phyloP scores from a whole-genome alignment of 108 stramenopile species.

The Fragilariopsis cylindrus region DNA sequence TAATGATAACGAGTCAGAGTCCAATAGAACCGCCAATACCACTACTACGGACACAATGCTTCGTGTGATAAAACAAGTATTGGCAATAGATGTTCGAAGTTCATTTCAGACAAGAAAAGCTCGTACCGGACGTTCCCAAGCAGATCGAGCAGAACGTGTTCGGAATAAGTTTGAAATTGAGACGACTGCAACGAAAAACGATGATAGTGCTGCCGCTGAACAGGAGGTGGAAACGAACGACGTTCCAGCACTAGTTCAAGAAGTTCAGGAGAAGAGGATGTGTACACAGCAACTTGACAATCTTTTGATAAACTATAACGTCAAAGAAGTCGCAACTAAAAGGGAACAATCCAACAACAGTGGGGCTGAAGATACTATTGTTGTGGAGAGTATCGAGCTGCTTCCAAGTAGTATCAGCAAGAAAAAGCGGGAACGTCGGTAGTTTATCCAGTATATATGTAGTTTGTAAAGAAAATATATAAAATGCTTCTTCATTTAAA shows the following conservation, averaged over 20 bases:
- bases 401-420: neutral
- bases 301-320: constrained; percentile 60
- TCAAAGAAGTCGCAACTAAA: constrained; percentile 36
- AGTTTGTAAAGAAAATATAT: too few species aligned
- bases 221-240: neutral
- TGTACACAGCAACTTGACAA: constrained; percentile 88
- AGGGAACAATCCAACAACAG: constrained; percentile 34
- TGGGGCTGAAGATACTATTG: constrained; percentile 26
- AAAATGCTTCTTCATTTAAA: too few species aligned
- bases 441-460: neutral
- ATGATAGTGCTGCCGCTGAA: neutral
- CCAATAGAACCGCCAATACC: too few species aligned
- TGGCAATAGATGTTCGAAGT: constrained; percentile 78
- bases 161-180: constrained; percentile 28
- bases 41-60: constrained; percentile 15
- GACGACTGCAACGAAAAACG: neutral
- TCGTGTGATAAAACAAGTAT: constrained; percentile 63
- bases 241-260: neutral
- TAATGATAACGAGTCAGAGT: constrained; percentile 33
- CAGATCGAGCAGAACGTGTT: constrained; percentile 67
- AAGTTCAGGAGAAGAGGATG: neutral
- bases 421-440: neutral
- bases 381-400: constrained; percentile 4
- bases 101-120: constrained; percentile 81
- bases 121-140: constrained; percentile 72